A percentile compares a stretch with the other conserved stretches of the same genome.
These are phyloP conservation scores for Fusarium globosum DNA, from an alignment of 2,329 filamentous ascomycete genomes.

Conservation along the genomic window DNA sequence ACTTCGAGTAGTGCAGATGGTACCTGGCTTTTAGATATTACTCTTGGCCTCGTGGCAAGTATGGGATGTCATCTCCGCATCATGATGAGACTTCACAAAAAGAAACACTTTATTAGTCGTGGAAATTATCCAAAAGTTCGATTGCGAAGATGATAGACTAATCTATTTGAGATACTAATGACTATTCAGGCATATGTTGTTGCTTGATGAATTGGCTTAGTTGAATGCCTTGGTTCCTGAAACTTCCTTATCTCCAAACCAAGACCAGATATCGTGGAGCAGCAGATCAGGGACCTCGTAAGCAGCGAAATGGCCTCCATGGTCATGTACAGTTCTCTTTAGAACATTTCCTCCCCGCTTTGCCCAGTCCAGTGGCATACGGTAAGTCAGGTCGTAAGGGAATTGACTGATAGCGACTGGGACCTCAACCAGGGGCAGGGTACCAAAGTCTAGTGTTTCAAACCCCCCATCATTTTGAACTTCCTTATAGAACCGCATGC, in stretches of 20 bases:
- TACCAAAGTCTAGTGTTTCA: not conserved
- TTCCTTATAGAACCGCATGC: not conserved
- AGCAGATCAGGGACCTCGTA: not conserved
- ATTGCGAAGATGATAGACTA: rapidly evolving
- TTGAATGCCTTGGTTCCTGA: not conserved
- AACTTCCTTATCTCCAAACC: not conserved
- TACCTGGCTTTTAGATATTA: too few relatives aligned
- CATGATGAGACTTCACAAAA: not conserved
- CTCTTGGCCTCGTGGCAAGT: not conserved
- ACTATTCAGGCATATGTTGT: rapidly evolving
- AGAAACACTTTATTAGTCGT: not conserved
- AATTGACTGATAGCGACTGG: conserved; percentile 1
- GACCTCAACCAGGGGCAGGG: not conserved
- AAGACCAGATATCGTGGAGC: not conserved
- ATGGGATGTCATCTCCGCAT: rapidly evolving
- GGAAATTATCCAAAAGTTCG: too few relatives aligned
- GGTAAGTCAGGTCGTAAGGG: not conserved
- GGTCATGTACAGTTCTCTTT: not conserved
- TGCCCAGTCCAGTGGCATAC: not conserved
- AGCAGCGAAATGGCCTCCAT: not conserved
- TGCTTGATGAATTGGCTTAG: not conserved
- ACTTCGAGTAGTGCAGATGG: rapidly evolving
- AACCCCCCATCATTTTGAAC: not conserved
- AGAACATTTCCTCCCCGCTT: not conserved
- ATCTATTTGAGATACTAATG: rapidly evolving